Evolutionary conservation across 176 grass and related monocot species (phyloP), one percentile per base, ranked within the genome.

Genomic region (Musa troglodytarum): DNA sequence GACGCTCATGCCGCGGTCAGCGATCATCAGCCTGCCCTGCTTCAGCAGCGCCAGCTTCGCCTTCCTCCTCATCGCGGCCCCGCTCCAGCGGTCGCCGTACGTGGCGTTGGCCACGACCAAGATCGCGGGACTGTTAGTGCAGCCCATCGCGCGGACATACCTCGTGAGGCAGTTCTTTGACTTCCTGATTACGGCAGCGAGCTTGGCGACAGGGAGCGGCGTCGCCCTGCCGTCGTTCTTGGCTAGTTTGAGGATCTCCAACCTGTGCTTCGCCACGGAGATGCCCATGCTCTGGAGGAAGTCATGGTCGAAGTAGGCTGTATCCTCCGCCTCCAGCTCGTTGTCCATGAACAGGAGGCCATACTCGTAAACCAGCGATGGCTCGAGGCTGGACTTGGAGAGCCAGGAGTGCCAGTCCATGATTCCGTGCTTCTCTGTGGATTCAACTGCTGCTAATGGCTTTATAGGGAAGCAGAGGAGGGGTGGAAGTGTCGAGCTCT

Each of bases 381-480:
- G 79, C 77, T 88, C 70, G 19, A 91, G 89, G 0, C 68, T 75
- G 51, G 86, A 68, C 82, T 69, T 81, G 43, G 88, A 80, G 10
- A 96, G 80, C 92, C 92, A 96, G 69, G 80, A 83, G 80, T 92
- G 87, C 92, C 92, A 96, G 79, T 96, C 92, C 92, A 96, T 92
- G 12, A 29, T n/a, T 62, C 17, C 17, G n/a, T 15, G 57, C 10
- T 17, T 34, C 34, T 5, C 34, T 43, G 3, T 19, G 57, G 15
- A 61, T 61, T 61, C 16, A 2, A 1, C 17, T 61, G 13, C 4
- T 5, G 4, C 8, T 2, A 17, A n/a, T n/a, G 57, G 57, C 17
- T 61, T 61, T 61, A 61, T 61, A 61, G 57, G 16, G n/a, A 61
- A 8, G 16, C 7, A 61, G 57, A 0, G 55, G 11, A 16, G 17